phyloP scores from a whole-genome alignment of 768 basidiomycete species.

The Tulasnella sp. region DNA sequence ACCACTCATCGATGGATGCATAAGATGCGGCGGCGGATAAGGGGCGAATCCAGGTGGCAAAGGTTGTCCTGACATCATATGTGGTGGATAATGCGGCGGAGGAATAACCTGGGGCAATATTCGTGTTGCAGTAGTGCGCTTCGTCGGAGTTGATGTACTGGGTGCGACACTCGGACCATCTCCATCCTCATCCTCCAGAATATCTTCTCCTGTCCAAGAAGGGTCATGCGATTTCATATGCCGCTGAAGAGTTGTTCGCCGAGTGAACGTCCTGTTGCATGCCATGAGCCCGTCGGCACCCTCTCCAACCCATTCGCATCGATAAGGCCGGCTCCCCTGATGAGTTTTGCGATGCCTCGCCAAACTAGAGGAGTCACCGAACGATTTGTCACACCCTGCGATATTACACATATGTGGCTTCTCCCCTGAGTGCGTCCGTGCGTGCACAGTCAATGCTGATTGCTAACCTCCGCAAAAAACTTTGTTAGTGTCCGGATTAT shows the following conservation, averaged over 20 bases:
- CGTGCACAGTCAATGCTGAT: constrained; percentile 81
- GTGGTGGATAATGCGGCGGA: background rate
- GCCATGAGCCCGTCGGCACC: constrained; percentile 37
- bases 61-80: background rate
- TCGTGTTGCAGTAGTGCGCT: background rate
- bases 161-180: background rate
- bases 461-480: constrained; percentile 39
- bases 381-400: constrained; percentile 76
- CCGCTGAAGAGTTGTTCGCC: constrained; percentile 71
- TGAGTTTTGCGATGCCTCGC: constrained; percentile 86
- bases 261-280: constrained; percentile 81
- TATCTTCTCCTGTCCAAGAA: constrained; percentile 39
- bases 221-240: constrained; percentile 87
- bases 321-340: constrained; percentile 70
- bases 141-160: constrained; percentile 35
- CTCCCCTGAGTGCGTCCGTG: constrained; percentile 85
- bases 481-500: background rate
- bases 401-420: constrained; percentile 88
- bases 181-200: background rate
- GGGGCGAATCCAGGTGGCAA: constrained; percentile 4
- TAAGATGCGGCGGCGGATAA: background rate
- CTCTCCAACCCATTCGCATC: constrained; percentile 42
- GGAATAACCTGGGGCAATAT: background rate
- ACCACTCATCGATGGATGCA: background rate
- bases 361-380: constrained; percentile 84